Evolutionary conservation across 345 rosid genomes (phyloP), one percentile per base, ranked within the genome.

Genomic region (Psidium guajava): DNA sequence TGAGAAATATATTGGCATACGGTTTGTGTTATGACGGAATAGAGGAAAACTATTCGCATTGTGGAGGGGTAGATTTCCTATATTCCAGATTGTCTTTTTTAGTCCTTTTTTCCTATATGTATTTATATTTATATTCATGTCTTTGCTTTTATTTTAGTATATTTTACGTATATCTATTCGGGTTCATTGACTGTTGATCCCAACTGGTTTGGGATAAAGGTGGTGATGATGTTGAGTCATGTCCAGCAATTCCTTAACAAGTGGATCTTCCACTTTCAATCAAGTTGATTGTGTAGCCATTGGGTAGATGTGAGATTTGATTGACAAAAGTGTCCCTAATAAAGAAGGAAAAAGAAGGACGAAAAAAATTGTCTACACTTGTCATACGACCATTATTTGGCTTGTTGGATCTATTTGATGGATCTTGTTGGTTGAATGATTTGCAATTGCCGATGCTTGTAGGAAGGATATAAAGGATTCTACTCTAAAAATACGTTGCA

Each of bases 401-500:
- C 59, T 52, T 28, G 25, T 69, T 69, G 47, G 80, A 69, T 69
- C 7, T 69, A 69, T 36, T 53, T 53, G 57, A 82, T 27, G 40
- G 53, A 53, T 82, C 58, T n/a, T 44, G 52, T 27, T 56, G 28
- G 36, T 28, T 22, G 49, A 28, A 32, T 86, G 51, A 54, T 69
- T 25, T 32, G 27, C 50, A 69, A 54, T 27, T 82, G 40, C 81
- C 87, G 84, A 77, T 87, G 82, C 54, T 55, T 90, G 81, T 88
- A 94, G 95, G 98, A 98, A 87, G 99, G 98, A 81, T 97, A 95
- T 82, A 92, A 84, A 86, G 98, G 98, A 40, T 97, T 96, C 87
- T 97, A 97, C 89, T 93, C 98, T 16, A 93, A 85, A 87, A 97
- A 93, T 86, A 94, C 97, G 40, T 82, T 90, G 54, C 86, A 86